Conservation (phyloP, 176 grass and related monocot genomes). For the Saccharum spontaneum region DNA sequence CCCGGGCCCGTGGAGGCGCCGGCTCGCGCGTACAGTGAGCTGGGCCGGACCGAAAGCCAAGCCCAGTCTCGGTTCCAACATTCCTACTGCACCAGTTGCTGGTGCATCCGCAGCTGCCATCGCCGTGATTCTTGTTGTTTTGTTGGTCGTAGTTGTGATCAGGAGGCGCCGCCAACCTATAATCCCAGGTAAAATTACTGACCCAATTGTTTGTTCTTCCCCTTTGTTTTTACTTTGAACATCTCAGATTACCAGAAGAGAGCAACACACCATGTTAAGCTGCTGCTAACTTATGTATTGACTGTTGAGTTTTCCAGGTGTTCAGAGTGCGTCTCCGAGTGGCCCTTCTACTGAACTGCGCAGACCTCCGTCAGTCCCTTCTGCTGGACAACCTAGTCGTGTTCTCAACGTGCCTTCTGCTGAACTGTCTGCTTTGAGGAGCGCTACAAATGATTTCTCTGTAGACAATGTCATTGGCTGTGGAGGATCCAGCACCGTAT, state of each 20-base stretch:
- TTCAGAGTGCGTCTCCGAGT: background rate
- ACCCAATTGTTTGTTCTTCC: background rate
- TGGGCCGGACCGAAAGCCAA: too few relatives aligned
- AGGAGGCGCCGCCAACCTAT: background rate
- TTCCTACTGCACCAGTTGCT: background rate
- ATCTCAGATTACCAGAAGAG: background rate
- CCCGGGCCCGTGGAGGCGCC: too few relatives aligned
- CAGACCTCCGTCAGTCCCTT: background rate
- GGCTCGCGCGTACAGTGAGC: too few relatives aligned
- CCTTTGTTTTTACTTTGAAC: background rate
- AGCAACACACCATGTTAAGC: too few relatives aligned
- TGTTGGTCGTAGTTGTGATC: background rate
- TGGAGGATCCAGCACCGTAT: slow-evolving; percentile 35
- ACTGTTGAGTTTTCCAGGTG: background rate
- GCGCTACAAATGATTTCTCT: slow-evolving; percentile 25
- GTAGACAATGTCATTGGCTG: slow-evolving; percentile 21
- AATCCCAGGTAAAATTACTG: background rate
- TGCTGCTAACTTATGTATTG: background rate
- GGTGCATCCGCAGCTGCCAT: background rate
- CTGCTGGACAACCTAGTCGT: too few relatives aligned
- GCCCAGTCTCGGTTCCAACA: too few relatives aligned
- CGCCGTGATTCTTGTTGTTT: background rate
- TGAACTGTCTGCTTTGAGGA: background rate
- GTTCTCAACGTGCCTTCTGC: background rate
- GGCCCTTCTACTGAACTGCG: background rate